Conservation (phyloP, 78 protist genomes). For the Bodo saltans region DNA sequence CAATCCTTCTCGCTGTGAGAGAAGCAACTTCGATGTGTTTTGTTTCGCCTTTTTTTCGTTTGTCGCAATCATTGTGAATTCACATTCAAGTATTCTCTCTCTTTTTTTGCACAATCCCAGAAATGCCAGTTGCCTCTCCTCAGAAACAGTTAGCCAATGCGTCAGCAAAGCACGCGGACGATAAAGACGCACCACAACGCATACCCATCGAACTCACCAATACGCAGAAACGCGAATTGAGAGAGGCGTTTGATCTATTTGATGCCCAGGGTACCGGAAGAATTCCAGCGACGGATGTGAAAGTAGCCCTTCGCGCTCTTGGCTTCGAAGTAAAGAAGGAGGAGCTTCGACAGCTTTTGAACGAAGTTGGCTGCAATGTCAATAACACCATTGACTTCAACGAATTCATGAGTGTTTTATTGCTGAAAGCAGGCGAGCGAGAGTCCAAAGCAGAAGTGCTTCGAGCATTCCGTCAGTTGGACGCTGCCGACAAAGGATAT, state of each 20-base stretch:
- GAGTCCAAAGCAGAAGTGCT: conserved; percentile 60
- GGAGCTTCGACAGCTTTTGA: not conserved
- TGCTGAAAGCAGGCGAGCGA: conserved; percentile 11
- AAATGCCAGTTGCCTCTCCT: no score
- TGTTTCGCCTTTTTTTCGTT: no score
- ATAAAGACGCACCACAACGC: no score
- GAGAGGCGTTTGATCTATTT: conserved; percentile 72
- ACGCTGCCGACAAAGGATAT: conserved; percentile 53
- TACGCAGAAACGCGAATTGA: conserved; percentile 56
- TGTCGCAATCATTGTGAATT: no score
- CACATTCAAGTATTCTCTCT: no score
- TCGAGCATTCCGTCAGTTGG: conserved; percentile 64
- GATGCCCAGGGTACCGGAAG: conserved; percentile 52
- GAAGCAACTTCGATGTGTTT: no score
- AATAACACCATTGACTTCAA: conserved; percentile 5
- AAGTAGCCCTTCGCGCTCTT: conserved; percentile 24
- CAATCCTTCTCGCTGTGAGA: no score
- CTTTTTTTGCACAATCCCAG: no score
- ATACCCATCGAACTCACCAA: not conserved
- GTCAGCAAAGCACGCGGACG: no score
- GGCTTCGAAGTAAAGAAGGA: conserved; percentile 17
- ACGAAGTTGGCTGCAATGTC: not conserved
- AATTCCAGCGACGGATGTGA: not conserved
- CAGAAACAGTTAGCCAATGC: no score
- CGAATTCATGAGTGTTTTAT: not conserved